A percentile compares a stretch with the other conserved stretches of the same genome.
phyloP scores from a whole-genome alignment of 192 early-diverging fungal genomes.

The Phycomyces nitens region DNA sequence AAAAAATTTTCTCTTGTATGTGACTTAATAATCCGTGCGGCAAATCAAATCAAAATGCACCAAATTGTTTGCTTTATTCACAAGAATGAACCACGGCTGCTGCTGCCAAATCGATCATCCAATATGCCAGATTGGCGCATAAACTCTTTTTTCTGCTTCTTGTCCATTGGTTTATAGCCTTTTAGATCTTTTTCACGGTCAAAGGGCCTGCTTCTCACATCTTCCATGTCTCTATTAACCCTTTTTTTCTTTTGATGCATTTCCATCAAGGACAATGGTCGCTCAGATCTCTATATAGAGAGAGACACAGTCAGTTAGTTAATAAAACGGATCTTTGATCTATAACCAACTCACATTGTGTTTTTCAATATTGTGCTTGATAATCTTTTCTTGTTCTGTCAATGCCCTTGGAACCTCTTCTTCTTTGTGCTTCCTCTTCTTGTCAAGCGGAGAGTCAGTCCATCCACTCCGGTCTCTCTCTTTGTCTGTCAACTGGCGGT shows the following conservation, averaged over 20 bases:
- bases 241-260: constrained; percentile 28
- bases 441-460: constrained; percentile 30
- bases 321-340: not conserved
- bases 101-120: constrained; percentile 19
- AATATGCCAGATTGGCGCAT: constrained; percentile 23
- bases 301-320: not conserved
- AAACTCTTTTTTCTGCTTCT: constrained; percentile 29
- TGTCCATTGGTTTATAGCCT: constrained; percentile 13
- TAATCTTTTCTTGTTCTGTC: constrained; percentile 3
- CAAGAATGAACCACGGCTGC: constrained; percentile 23
- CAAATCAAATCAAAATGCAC: no score
- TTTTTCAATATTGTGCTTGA: constrained; percentile 13
- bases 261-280: constrained; percentile 31
- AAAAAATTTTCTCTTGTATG: no score
- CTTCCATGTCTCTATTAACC: constrained; percentile 14
- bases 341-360: constrained; percentile 22
- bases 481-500: not conserved
- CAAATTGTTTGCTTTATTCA: no score
- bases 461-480: constrained; percentile 23
- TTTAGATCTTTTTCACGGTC: constrained; percentile 33
- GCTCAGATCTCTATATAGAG: constrained; percentile 10
- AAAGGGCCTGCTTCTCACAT: constrained; percentile 29
- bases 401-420: constrained; percentile 10
- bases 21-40: no score
- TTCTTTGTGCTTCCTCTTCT: constrained; percentile 4